phyloP scores from a whole-genome alignment of 768 basidiomycete species.

The Podaxis pistillaris region DNA sequence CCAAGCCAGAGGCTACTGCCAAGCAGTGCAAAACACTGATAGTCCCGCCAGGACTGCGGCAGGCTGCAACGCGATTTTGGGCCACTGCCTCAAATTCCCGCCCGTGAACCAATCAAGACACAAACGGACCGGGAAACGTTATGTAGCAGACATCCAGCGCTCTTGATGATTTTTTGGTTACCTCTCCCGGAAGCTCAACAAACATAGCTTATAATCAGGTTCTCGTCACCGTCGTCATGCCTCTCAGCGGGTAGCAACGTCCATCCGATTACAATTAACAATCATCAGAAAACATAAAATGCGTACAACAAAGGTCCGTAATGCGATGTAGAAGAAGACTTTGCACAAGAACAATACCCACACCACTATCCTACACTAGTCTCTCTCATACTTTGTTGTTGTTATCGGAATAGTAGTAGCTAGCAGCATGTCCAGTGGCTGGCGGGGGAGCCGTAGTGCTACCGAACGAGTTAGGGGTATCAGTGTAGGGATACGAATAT shows the following conservation, averaged over 20 bases:
- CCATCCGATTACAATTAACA: background rate
- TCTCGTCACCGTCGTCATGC: background rate
- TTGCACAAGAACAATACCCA: background rate
- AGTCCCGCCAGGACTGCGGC: background rate
- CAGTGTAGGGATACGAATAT: constrained; percentile 31
- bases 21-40: constrained; percentile 16
- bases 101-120: background rate
- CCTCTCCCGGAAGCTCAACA: background rate
- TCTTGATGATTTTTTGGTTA: no score
- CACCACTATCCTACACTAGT: background rate
- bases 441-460: background rate
- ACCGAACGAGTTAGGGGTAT: constrained; percentile 29
- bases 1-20: constrained; percentile 11
- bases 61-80: background rate
- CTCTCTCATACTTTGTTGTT: constrained; percentile 6
- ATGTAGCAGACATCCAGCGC: background rate
- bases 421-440: constrained; percentile 7
- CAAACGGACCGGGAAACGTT: background rate
- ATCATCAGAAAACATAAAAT: background rate
- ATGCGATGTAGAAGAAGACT: background rate
- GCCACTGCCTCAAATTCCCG: background rate
- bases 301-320: background rate
- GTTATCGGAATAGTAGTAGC: constrained; percentile 7
- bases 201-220: background rate
- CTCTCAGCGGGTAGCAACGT: background rate